Conservation (phyloP, 106 monocot genomes). For the Dendrobium nobile region DNA sequence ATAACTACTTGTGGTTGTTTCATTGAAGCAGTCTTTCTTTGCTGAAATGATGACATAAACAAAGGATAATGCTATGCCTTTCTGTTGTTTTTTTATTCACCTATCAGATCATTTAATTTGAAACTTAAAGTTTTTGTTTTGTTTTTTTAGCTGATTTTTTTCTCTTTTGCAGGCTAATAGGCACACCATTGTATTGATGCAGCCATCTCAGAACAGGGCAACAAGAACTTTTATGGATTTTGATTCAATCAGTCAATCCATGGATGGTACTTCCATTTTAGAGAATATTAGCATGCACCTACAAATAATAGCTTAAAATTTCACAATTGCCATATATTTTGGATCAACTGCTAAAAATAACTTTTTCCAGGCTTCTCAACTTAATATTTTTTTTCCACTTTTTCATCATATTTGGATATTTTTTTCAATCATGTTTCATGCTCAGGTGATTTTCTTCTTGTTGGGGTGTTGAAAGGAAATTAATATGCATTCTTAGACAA, state of each 20-base stretch:
- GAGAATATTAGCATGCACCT: not conserved
- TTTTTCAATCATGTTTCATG: too few relatives aligned
- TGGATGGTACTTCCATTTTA: constrained; percentile 65
- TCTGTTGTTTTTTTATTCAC: too few relatives aligned
- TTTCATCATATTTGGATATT: too few relatives aligned
- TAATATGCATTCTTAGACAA: too few relatives aligned
- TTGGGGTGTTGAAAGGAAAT: too few relatives aligned
- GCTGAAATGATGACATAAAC: not conserved
- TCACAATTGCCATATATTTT: not conserved
- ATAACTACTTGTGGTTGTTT: not conserved
- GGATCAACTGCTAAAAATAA: not conserved
- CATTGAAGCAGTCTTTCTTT: not conserved
- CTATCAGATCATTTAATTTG: not conserved
- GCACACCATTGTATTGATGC: constrained; percentile 96
- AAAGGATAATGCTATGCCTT: not conserved
- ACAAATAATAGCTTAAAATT: not conserved
- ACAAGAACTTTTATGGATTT: constrained; percentile 91
- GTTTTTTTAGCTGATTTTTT: not conserved
- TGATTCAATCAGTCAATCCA: constrained; percentile 79
- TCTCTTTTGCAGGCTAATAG: constrained; percentile 53
- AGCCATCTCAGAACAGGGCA: constrained; percentile 67
- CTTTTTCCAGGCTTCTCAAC: not conserved
- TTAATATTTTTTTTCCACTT: not conserved
- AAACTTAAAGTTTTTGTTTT: not conserved
- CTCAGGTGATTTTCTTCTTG: too few relatives aligned